Evolutionary conservation across 1,139 yeast species (phyloP).

Genomic region (Diutina catenulata): DNA sequence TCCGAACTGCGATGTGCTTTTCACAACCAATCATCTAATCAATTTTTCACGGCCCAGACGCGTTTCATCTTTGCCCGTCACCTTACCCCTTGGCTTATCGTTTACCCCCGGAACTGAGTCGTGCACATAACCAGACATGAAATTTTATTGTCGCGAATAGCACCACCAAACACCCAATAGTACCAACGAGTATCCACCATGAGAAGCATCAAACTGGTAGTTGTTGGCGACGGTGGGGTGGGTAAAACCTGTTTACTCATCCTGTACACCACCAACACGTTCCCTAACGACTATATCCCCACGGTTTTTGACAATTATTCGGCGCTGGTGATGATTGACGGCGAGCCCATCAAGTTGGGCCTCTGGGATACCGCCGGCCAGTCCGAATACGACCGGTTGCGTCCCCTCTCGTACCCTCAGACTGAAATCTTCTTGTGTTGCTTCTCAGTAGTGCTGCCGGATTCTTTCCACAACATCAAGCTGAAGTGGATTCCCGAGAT

Average conservation of each 20-base stretch:
- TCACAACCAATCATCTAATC: too few species aligned
- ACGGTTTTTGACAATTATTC: constrained; percentile 88
- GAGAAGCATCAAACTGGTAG: constrained; percentile 92
- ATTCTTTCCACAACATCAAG: constrained; percentile 67
- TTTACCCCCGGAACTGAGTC: too few species aligned
- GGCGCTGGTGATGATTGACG: constrained; percentile 76
- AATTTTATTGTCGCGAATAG: too few species aligned
- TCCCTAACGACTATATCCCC: constrained; percentile 92
- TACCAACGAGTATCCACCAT: constrained; percentile 20
- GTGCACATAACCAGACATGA: too few species aligned
- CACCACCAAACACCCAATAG: too few species aligned
- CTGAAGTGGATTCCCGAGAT: constrained; percentile 82
- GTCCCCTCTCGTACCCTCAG: constrained; percentile 89
- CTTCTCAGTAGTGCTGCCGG: constrained; percentile 76
- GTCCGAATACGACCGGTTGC: constrained; percentile 80
- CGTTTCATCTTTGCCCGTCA: too few species aligned
- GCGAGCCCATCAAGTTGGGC: constrained; percentile 71
- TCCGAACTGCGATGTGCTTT: too few species aligned
- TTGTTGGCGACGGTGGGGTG: constrained; percentile 95
- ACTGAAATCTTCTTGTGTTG: constrained; percentile 84
- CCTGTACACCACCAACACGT: constrained; percentile 85
- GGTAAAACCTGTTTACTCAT: constrained; percentile 87
- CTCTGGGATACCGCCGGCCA: constrained; percentile 99
- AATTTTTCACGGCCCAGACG: too few species aligned
- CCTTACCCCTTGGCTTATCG: too few species aligned